Base-by-base conservation (phyloP, 2,329 filamentous ascomycete species). In the Aurifilum marmelostoma region DNA sequence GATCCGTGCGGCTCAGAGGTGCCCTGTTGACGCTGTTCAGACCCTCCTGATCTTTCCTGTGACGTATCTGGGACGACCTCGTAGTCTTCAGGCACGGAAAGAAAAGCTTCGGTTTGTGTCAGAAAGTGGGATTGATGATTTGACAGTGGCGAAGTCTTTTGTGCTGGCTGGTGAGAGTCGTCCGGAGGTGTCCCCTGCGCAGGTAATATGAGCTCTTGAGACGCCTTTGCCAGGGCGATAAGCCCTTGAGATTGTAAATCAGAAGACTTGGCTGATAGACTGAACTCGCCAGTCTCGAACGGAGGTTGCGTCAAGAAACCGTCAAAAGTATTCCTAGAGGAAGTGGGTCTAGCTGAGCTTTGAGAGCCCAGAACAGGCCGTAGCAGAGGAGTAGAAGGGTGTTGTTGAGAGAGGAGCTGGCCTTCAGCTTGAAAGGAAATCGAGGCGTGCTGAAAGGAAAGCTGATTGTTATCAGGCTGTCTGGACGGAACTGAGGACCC, bases 291-390 rank as follows among this genome's bases (percentile, higher is more conserved):
- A n/a, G 47, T 27, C 29, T 61, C 52, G 12, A 68, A 68, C 14
- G 67, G 67, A n/a, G 64, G 65, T 41, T 72, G 71, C 12, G 69
- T 69, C 18, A 72, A 52, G 21, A 72, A 72, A 34, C 59, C 63
- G 16, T 54, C 50, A 4, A 67, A 65, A 14, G 63, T 63, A 34
- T 52, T n/a, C 12, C 54, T 58, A 32, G 43, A 47, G 24, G 63
- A 66, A 16, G 27, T 16, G 16, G 24, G 41, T 29, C 41, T 34
- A 8, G n/a, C 16, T 29, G 60, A 34, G 37, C 41, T 47, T 41
- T 39, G 39, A 11, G 9, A 37, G 29, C 41, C 58, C 24, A 27
- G 16, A 27, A 1, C 24, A 47, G 39, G 18, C 18, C 24, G 60
- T 3, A 34, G 47, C 24, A 54, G 54, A 8, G n/a, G 29, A 29